A percentile compares a stretch with the other conserved stretches of the same genome.
These are phyloP conservation scores for Colletotrichum tamarilloi DNA, from an alignment of 2,329 filamentous ascomycete genomes.

Conservation along the genomic window DNA sequence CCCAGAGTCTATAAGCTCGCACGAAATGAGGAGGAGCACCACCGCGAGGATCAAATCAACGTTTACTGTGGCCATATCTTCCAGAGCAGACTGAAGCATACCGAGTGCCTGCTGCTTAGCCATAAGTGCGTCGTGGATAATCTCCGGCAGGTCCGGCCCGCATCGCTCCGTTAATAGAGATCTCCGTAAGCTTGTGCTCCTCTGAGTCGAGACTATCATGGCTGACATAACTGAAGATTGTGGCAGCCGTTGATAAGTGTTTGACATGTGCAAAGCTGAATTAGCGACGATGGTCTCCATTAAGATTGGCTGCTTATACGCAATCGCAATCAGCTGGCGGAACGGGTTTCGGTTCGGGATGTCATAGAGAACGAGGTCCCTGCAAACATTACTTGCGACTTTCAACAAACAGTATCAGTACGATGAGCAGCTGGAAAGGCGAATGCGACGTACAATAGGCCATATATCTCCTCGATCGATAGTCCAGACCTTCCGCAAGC, in stretches of 20 bases:
- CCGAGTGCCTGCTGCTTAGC: constrained; percentile 9
- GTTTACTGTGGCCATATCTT: neutral
- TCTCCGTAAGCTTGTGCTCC: neutral
- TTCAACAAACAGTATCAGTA: neutral
- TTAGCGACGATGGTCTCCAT: neutral
- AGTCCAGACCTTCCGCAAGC: neutral
- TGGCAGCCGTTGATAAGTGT: neutral
- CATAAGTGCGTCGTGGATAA: neutral
- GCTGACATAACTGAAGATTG: neutral
- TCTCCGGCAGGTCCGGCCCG: neutral
- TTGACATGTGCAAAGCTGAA: constrained; percentile 19
- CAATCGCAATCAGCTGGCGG: neutral
- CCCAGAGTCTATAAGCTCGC: constrained; percentile 16
- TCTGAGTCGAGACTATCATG: neutral
- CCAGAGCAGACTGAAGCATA: constrained; percentile 10
- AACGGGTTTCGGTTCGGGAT: neutral
- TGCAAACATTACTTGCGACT: constrained; percentile 1
- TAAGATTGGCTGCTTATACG: neutral
- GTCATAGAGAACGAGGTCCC: constrained; percentile 6
- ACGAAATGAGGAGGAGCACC: neutral
- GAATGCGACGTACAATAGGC: constrained; percentile 1
- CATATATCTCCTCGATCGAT: constrained; percentile 14
- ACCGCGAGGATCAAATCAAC: neutral
- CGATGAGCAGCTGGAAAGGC: neutral
- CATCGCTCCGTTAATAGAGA: neutral